Evolutionary conservation across 371 early-diverging fungal species (phyloP), one percentile per base, ranked within the genome.

Genomic region (Scutellospora calospora): DNA sequence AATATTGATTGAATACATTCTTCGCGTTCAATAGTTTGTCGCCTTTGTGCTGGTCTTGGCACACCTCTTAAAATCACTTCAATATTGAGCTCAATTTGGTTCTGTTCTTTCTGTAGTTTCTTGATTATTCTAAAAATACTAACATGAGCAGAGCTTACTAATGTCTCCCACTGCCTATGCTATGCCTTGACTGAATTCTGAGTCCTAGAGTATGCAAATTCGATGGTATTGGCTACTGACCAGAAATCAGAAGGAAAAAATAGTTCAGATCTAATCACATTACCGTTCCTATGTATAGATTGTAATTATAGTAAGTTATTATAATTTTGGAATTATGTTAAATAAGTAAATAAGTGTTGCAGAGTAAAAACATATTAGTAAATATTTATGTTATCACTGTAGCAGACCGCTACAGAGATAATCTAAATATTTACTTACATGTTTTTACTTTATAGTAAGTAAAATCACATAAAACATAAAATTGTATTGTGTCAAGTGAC

Each of bases 81-180:
- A 27, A 72, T 72, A 22, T 52, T 20, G n/a, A 72, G 52, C 12
- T 72, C 52, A 52, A 72, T 22, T 49, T 72, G 22, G 9, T 52
- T 20, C 1, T 72, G 73, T 31, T 72, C 52, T 52, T 49, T 72
- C 22, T 72, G 73, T 1, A 72, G 9, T 52, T 72, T 16, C n/a
- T 49, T 72, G 6, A 72, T 72, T 12, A 72, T 72, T 51, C 11
- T 72, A 18, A 51, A 72, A 25, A 72, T 25, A 51, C 54, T 25
- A 4, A 52, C 29, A 52, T 72, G 49, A 22, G 52, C 51, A 18
- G n/a, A 12, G 16, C 73, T 25, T 31, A 72, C 52, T 49, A 72
- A 52, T 27, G 25, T 45, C 4, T 72, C 52, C 73, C 73, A 72
- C 22, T 11, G 5, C 22, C 49, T 11, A 25, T 72, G 45, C 49